phyloP scores from a whole-genome alignment of 176 grass and related monocot species.

The Carex cristatella region DNA sequence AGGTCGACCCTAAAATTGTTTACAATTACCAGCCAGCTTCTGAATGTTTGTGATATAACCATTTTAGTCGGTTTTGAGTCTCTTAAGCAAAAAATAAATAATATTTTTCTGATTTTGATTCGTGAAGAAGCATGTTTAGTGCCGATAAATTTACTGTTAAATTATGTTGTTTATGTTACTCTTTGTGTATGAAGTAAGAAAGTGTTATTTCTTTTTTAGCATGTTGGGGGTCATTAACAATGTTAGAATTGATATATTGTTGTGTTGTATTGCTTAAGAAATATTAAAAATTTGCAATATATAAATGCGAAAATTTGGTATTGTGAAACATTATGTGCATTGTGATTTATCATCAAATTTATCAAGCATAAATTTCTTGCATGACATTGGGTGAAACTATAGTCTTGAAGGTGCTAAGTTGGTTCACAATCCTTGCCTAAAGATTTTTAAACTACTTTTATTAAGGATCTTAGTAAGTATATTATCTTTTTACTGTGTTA shows the following conservation, averaged over 20 bases:
- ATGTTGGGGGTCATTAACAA: not conserved
- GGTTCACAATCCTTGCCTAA: not conserved
- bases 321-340: not conserved
- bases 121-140: not conserved
- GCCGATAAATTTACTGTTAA: not conserved
- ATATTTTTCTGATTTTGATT: not conserved
- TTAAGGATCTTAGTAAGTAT: not conserved
- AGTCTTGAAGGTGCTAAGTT: not conserved
- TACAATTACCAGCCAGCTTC: not conserved
- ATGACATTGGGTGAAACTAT: not conserved
- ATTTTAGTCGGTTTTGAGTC: not conserved
- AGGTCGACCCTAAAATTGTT: not conserved
- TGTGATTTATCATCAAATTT: not conserved
- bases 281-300: not conserved
- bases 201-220: not conserved
- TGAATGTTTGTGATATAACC: not conserved
- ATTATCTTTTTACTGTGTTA: slow-evolving; percentile 14
- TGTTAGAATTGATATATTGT: not conserved
- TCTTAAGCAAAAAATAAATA: not conserved
- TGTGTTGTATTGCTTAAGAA: not conserved
- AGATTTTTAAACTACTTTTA: not conserved
- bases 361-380: not conserved
- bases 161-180: not conserved
- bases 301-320: not conserved
- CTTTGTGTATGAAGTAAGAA: not conserved